phyloP scores from a whole-genome alignment of 805 yeast genomes.

The Candida berthetii region DNA sequence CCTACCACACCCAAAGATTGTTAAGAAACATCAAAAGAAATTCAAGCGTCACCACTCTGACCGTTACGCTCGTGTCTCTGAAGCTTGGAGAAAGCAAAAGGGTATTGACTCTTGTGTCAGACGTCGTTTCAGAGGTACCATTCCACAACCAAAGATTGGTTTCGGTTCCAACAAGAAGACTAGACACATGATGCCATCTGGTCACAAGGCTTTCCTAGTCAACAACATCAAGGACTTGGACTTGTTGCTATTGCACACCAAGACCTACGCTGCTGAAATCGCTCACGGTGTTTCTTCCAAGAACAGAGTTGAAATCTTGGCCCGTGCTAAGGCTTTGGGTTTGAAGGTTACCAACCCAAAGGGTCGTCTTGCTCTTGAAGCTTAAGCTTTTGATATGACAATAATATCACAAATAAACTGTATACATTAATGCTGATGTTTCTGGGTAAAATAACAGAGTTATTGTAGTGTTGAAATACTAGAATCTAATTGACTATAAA shows the following conservation, averaged over 20 bases:
- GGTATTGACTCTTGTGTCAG: slow-evolving; percentile 99
- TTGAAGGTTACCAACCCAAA: slow-evolving; percentile 98
- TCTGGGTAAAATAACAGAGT: slow-evolving; percentile 4
- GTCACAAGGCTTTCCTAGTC: slow-evolving; percentile 96
- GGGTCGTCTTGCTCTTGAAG: slow-evolving; percentile 98
- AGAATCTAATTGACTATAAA: too few relatives aligned
- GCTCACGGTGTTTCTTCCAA: slow-evolving; percentile 98
- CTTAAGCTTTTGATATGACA: slow-evolving; percentile 42
- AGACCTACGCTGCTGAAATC: slow-evolving; percentile 99
- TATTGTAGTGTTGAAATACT: not conserved
- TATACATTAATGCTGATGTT: slow-evolving; percentile 17
- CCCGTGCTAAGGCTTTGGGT: slow-evolving; percentile 98
- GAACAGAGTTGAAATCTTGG: slow-evolving; percentile 94
- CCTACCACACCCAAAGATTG: slow-evolving; percentile 98
- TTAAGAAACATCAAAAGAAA: slow-evolving; percentile 98
- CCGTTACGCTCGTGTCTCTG: slow-evolving; percentile 97
- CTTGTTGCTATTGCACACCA: slow-evolving; percentile 92
- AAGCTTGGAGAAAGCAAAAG: slow-evolving; percentile 99
- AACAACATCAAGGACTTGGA: slow-evolving; percentile 92
- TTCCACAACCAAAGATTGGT: slow-evolving; percentile 99
- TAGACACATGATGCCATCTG: slow-evolving; percentile 91
- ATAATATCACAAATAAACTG: slow-evolving; percentile 6
- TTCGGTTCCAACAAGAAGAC: slow-evolving; percentile 99
- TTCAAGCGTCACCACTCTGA: slow-evolving; percentile 99
- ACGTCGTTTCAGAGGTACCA: slow-evolving; percentile 99